Evolutionary conservation across 805 yeast species (phyloP), one percentile per base, ranked within the genome.

Genomic region (Candida sphagnicola): DNA sequence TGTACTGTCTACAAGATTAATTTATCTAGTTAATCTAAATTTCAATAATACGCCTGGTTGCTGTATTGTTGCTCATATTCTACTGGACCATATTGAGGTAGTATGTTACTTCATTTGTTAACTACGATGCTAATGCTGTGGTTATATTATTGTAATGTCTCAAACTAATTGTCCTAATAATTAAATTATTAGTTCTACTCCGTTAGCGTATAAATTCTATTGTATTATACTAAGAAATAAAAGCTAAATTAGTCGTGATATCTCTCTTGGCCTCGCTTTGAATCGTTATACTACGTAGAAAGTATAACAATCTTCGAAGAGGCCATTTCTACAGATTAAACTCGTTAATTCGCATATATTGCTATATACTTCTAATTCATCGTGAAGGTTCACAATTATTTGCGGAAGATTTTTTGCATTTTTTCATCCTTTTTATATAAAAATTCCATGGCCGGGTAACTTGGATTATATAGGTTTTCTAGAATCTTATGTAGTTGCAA

Each of bases 221-320:
- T 24, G 16, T 25, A 31, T 18, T 34, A 40, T 44, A 42, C 47
- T 42, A 32, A 38, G 40, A 39, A 40, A 38, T 37, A 41, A 40
- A 44, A 46, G 50, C 48, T 38, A 40, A 46, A 44, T 45, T 47
- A 47, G 44, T 41, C 42, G 46, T 45, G 57, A 45, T 28, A 31
- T 38, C 19, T 17, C 35, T 67, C 69, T 70, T 51, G 74, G 69
- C 74, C 56, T 62, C 73, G 67, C 69, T 70, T 69, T 70, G 75
- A 70, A 69, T 70, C 72, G 50, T 51, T 50, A 61, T 48, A 62
- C 72, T 68, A 69, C 62, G 38, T 52, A 45, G 46, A 48, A 52
- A 65, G 61, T 56, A 55, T 57, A 56, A 46, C 61, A 66, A 70
- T 68, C 75, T 70, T 70, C 75, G 75, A 70, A 67, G 72, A 65